phyloP scores from a whole-genome alignment of 2,329 filamentous ascomycete species.

The Zymoseptoria brevis region DNA sequence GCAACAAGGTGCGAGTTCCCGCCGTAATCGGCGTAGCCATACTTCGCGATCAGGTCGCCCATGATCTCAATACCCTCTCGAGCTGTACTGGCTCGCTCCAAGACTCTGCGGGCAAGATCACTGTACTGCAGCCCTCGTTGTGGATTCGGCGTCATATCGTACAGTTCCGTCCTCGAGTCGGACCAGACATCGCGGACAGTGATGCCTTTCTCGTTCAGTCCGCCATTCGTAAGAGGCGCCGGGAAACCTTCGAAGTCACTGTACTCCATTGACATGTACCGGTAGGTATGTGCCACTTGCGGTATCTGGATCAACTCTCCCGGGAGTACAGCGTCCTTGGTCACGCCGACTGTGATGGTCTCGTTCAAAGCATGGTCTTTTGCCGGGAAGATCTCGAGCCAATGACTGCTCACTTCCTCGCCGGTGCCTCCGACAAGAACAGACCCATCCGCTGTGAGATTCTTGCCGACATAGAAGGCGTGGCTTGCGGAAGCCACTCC shows the following conservation, averaged over 20 bases:
- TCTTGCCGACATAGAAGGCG: constrained; percentile 42
- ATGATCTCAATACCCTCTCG: constrained; percentile 39
- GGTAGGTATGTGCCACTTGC: constrained; percentile 28
- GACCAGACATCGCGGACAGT: constrained; percentile 39
- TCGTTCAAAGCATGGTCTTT: constrained; percentile 35
- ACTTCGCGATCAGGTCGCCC: constrained; percentile 32
- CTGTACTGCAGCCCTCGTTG: constrained; percentile 37
- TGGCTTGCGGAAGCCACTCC: constrained; percentile 34
- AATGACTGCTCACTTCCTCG: constrained; percentile 42
- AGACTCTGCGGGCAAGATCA: constrained; percentile 34
- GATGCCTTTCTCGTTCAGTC: constrained; percentile 37
- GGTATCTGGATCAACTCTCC: constrained; percentile 30
- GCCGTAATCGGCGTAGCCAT: constrained; percentile 38
- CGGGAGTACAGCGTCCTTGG: constrained; percentile 32
- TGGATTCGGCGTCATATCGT: constrained; percentile 35
- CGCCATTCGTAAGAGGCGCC: constrained; percentile 39
- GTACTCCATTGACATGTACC: constrained; percentile 33
- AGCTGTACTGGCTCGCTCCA: constrained; percentile 36
- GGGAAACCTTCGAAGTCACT: constrained; percentile 37
- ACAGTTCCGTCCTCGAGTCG: constrained; percentile 33
- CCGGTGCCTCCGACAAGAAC: constrained; percentile 42
- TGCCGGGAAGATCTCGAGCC: constrained; percentile 41
- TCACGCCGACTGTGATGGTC: constrained; percentile 38
- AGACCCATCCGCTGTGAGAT: constrained; percentile 36
- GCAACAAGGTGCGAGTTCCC: constrained; percentile 39